A percentile compares a stretch with the other conserved stretches of the same genome.
Evolutionary conservation across 768 basidiomycete genomes (phyloP).

Genomic region (Neoboletus brunneissimus): DNA sequence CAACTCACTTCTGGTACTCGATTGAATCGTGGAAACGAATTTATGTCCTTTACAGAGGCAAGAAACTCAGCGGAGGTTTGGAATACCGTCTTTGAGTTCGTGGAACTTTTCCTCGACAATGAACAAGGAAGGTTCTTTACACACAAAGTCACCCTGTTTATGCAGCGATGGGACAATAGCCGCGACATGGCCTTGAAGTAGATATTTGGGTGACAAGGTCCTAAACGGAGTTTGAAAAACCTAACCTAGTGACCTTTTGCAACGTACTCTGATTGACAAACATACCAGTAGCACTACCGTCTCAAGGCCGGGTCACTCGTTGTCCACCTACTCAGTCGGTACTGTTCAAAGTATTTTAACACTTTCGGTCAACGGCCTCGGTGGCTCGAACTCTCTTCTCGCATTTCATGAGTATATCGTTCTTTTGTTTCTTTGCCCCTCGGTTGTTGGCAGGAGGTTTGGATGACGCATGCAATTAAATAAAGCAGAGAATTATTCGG

Average conservation of each 20-base stretch:
- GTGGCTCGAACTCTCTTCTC: not conserved
- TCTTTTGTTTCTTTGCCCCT: not conserved
- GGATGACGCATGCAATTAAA: not conserved
- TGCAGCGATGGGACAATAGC: not conserved
- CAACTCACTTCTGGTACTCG: constrained; percentile 30
- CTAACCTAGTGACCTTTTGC: too few species aligned
- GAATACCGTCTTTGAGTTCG: constrained; percentile 18
- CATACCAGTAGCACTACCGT: too few species aligned
- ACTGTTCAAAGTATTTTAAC: too few species aligned
- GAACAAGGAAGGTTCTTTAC: not conserved
- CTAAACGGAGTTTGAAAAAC: too few species aligned
- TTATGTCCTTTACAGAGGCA: constrained; percentile 14
- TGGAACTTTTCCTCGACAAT: constrained; percentile 11
- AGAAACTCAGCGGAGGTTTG: constrained; percentile 30
- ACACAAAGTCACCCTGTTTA: not conserved
- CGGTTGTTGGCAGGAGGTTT: not conserved
- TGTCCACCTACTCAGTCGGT: too few species aligned
- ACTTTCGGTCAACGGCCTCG: too few species aligned
- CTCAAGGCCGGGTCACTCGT: too few species aligned
- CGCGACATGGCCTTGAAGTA: constrained; percentile 12
- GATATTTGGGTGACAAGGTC: not conserved
- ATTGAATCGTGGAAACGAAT: constrained; percentile 17
- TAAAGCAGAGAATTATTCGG: not conserved
- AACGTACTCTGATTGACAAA: too few species aligned
- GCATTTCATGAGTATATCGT: not conserved